Base-by-base conservation (phyloP, 1,284 basidiomycete genomes). In the Cutaneotrichosporon curvatum region DNA sequence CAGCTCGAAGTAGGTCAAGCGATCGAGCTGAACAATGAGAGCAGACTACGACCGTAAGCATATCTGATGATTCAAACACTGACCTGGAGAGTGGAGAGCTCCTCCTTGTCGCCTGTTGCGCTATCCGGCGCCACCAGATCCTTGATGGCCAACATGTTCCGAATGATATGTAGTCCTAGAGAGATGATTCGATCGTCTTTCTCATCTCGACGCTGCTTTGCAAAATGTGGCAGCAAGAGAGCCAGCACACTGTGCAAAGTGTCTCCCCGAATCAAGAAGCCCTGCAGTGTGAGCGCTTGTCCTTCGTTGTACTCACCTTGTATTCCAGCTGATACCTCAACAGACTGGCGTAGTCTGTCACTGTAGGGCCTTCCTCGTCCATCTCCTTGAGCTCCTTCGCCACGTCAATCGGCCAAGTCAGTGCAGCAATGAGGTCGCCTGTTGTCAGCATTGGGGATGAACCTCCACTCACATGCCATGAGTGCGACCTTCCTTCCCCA, bases 321-420 rank as follows among this genome's bases (percentile, higher is more conserved):
- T 95, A 96, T 59, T 83, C 75, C 22, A 89, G 72, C 66, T 95
- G 91, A 50, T 83, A 84, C 55, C 80, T 73, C 20, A 85, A 68
- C 14, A 95, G 77, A 53, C 83, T 81, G 0, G 87, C 87, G 67
- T 91, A 95, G 69, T 96, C 91, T 15, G 86, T 80, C 16, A 82
- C 79, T 49, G 78, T 79, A 62, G 85, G 83, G 22, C 80, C 83
- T 42, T 87, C 84, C 28, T 53, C 56, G 45, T 75, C 76, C 40
- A 91, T 77, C 63, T 95, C 91, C 63, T 85, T 86, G 51, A 96
- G 75, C 71, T 96, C 92, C 60, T 87, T 83, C 1, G 86, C 85
- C 50, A 95, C 75, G 70, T 96, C 87, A 50, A 96, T 92, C 1
- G 92, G 92, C 91, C 91, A 96, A 4, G 90, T 96, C 83, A 96